Evolutionary conservation across 257 asterid genomes (phyloP).

Genomic region (Capsicum chinense): DNA sequence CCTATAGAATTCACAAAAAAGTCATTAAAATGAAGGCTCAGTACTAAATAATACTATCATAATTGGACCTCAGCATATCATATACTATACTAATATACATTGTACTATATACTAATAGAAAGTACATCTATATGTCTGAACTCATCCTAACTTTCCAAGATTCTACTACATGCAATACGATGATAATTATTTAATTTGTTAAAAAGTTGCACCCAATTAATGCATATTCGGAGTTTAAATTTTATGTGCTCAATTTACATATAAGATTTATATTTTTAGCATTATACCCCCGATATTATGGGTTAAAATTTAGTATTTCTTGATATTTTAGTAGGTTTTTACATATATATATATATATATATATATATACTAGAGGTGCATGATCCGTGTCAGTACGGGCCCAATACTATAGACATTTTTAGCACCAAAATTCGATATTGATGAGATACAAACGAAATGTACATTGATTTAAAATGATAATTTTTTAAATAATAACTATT

Average conservation of each 20-base stretch:
- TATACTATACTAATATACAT: slow-evolving; percentile 17
- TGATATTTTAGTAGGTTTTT: not conserved
- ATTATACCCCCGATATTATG: not conserved
- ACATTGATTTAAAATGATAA: too few relatives aligned
- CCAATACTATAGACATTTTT: too few relatives aligned
- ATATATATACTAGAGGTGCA: not conserved
- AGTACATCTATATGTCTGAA: slow-evolving; percentile 25
- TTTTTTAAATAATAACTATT: too few relatives aligned
- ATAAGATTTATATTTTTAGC: not conserved
- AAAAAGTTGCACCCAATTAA: not conserved
- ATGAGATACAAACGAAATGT: too few relatives aligned
- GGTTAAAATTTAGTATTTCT: not conserved
- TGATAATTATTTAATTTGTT: not conserved
- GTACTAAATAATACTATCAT: slow-evolving; percentile 34
- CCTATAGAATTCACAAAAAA: slow-evolving; percentile 46
- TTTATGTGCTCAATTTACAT: not conserved
- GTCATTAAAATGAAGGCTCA: slow-evolving; percentile 42
- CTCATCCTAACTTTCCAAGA: slow-evolving; percentile 32
- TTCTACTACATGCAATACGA: not conserved
- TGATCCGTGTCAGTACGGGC: too few relatives aligned
- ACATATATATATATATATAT: not conserved
- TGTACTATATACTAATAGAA: slow-evolving; percentile 7
- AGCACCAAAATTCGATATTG: too few relatives aligned
- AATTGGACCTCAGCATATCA: slow-evolving; percentile 41
- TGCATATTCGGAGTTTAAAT: not conserved